Base-by-base conservation (phyloP, 768 basidiomycete species). In the Boletus tomentosulus region DNA sequence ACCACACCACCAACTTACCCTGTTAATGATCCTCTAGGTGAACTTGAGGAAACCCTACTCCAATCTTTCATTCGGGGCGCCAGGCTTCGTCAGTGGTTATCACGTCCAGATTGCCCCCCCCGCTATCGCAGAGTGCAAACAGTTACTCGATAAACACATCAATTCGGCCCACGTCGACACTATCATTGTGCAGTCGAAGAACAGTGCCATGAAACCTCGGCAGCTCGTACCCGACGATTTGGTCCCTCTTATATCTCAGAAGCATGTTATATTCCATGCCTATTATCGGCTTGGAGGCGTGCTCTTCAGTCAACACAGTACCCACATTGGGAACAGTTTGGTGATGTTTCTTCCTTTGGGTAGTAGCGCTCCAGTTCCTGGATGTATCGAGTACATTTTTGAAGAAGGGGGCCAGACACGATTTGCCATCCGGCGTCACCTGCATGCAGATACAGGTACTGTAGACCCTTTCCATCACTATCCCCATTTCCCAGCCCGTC, bases 1-100 rank as follows among this genome's bases (percentile, higher is more conserved):
- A 19, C 27, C 27, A 27, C 27, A 27, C 27, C 27, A 27, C 27
- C 27, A 27, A 57, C 66, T 3, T 52, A 68, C 31, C 71, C 65
- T 44, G 35, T 72, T 6, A 57, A 63, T 25, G 66, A 74, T n/a
- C 74, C 73, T 46, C 57, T 74, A 39, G 38, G 38, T 9, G 8
- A 39, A 19, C 38, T 39, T 9, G 38, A 39, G 13, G 19, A 39
- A 19, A 39, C 38, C 1, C 11, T 39, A 13, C 19, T 39, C 1
- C 8, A 58, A 0, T 57, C 67, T 3, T 75, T 74, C 51, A 70
- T 75, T 1, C 74, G 72, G 15, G 59, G 68, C 0, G 60, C 65
- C 42, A 19, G 19, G n/a, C 39, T 41, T 64, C 63, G 2, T 76
- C 72, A 74, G 74, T 2, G 4, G 39, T 8, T 41, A 8, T 7